phyloP scores from a whole-genome alignment of 495 filamentous ascomycete genomes.

The Daldinia decipiens region DNA sequence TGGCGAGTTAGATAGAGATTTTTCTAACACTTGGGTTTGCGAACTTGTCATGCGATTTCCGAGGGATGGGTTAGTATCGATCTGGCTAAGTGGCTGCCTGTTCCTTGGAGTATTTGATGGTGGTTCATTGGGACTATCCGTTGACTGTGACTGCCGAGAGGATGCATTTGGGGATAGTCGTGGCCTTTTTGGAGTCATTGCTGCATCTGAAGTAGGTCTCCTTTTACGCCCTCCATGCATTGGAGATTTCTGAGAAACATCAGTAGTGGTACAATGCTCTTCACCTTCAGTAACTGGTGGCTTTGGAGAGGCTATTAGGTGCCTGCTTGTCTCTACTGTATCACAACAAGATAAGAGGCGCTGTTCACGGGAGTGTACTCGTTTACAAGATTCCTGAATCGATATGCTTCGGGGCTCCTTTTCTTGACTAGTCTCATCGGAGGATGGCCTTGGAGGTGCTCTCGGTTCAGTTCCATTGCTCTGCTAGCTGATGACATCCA shows the following conservation, averaged over 20 bases:
- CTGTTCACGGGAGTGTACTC: background rate
- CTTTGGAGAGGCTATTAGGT: constrained; percentile 4
- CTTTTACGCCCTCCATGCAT: constrained; percentile 13
- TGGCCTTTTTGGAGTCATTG: constrained; percentile 14
- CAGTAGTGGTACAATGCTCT: background rate
- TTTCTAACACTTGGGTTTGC: background rate
- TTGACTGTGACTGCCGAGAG: constrained; percentile 3
- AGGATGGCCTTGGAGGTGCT: constrained; percentile 6
- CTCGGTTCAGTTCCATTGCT: constrained; percentile 29
- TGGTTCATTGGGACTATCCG: background rate
- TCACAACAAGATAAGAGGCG: background rate
- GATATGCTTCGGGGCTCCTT: background rate
- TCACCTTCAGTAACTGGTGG: constrained; percentile 11
- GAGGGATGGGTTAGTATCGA: constrained; percentile 31
- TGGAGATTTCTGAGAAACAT: background rate
- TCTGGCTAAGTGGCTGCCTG: constrained; percentile 40
- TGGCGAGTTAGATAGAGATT: background rate
- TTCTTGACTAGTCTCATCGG: background rate
- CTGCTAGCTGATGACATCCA: constrained; percentile 48
- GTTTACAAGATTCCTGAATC: background rate
- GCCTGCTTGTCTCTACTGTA: background rate
- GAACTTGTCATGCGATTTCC: constrained; percentile 1
- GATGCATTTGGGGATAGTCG: constrained; percentile 17
- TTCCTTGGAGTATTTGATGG: background rate
- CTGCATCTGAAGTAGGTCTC: constrained; percentile 21